These are phyloP conservation scores for Yueomyces sp. DNA, from an alignment of 805 yeast genomes.

Conservation along the genomic window DNA sequence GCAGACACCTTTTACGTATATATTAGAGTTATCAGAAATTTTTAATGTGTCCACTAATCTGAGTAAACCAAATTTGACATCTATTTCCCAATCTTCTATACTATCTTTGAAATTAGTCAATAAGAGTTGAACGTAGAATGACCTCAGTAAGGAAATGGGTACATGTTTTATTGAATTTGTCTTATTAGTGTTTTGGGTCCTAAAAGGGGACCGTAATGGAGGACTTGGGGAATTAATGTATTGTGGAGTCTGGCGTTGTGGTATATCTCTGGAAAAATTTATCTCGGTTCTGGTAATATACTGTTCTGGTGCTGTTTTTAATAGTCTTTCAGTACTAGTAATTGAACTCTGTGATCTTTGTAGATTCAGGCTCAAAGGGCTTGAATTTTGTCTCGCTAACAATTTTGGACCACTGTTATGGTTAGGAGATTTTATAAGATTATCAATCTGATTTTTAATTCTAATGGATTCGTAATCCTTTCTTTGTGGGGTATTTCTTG, in stretches of 20 bases:
- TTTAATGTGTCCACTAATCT: conserved; percentile 25
- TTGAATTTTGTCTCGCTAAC: not conserved
- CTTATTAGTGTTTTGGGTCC: not conserved
- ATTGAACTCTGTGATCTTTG: not conserved
- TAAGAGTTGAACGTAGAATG: conserved; percentile 14
- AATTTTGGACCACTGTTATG: not conserved
- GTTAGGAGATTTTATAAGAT: too few species aligned
- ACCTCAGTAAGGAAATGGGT: conserved; percentile 13
- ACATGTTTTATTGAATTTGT: not conserved
- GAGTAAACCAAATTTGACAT: conserved; percentile 23
- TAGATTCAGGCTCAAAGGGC: not conserved
- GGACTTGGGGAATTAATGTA: not conserved
- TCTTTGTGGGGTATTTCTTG: not conserved
- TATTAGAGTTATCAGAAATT: conserved; percentile 10
- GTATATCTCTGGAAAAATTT: not conserved
- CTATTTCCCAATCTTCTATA: conserved; percentile 17
- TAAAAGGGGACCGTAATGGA: too few species aligned
- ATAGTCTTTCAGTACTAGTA: not conserved
- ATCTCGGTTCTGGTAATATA: not conserved
- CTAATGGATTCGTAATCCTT: not conserved
- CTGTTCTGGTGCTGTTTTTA: not conserved
- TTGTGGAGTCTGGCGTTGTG: not conserved
- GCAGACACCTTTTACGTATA: conserved; percentile 19
- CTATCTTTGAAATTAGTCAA: conserved; percentile 7
- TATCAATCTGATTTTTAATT: too few species aligned